Conservation (phyloP, 1,284 basidiomycete genomes). For the Volvariella volvacea region DNA sequence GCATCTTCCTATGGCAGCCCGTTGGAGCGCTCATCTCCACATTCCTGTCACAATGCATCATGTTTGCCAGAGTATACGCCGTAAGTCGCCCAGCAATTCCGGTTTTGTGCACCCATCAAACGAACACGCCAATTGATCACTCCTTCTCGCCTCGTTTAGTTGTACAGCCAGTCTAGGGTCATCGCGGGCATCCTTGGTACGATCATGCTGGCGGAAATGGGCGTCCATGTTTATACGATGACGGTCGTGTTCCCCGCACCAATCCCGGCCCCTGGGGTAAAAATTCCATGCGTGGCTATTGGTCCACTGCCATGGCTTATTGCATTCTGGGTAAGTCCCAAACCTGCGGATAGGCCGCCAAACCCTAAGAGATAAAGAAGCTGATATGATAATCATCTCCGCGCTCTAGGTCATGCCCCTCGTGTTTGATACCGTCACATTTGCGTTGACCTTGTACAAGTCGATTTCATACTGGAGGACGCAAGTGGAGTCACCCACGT, state of each 20-base stretch:
- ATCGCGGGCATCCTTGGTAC: constrained; percentile 10
- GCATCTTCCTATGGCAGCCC: constrained; percentile 17
- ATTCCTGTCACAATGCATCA: constrained; percentile 16
- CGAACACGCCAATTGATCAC: too few relatives aligned
- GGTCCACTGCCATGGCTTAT: constrained; percentile 15
- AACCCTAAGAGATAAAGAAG: too few relatives aligned
- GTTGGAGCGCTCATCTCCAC: constrained; percentile 18
- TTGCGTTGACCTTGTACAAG: constrained; percentile 15
- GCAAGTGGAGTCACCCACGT: constrained; percentile 13
- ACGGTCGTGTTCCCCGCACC: constrained; percentile 11
- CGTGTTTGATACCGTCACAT: constrained; percentile 14
- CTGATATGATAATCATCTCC: not conserved
- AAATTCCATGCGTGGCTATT: constrained; percentile 15
- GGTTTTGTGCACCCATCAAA: too few relatives aligned
- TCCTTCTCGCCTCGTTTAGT: constrained; percentile 1
- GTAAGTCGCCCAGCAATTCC: constrained; percentile 10
- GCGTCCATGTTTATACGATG: constrained; percentile 12
- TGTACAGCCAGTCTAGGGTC: constrained; percentile 12
- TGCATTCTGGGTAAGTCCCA: constrained; percentile 16
- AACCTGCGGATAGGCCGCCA: too few relatives aligned
- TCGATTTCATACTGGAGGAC: constrained; percentile 14
- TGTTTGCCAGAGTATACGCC: constrained; percentile 17
- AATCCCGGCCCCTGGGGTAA: constrained; percentile 8
- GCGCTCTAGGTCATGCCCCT: constrained; percentile 13
- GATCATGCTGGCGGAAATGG: constrained; percentile 13